These are phyloP conservation scores for Misopates orontium DNA, from an alignment of 257 asterid species.

Conservation along the genomic window DNA sequence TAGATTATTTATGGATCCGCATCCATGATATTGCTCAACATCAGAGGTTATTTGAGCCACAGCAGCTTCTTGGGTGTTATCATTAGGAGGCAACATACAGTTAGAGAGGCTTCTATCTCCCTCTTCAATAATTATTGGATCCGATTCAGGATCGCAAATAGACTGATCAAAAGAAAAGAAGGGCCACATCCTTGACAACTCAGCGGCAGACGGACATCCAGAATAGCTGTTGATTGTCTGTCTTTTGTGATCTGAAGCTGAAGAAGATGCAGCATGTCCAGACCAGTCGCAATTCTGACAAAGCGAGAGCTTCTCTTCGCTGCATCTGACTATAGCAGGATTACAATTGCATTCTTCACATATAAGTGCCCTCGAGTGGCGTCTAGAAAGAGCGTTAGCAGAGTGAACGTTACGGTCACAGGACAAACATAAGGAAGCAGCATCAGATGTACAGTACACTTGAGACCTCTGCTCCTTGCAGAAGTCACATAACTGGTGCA, in stretches of 20 bases:
- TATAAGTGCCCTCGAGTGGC: slow-evolving; percentile 60
- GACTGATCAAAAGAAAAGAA: slow-evolving; percentile 42
- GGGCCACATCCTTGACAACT: slow-evolving; percentile 66
- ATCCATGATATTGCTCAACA: slow-evolving; percentile 28
- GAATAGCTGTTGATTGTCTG: slow-evolving; percentile 52
- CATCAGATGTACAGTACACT: slow-evolving; percentile 60
- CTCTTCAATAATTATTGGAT: slow-evolving; percentile 27
- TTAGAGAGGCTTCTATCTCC: slow-evolving; percentile 23
- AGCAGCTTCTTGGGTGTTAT: slow-evolving; percentile 33
- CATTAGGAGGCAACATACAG: slow-evolving; percentile 19
- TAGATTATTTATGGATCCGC: slow-evolving; percentile 24
- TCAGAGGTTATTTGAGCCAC: slow-evolving; percentile 37
- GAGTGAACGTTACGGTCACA: slow-evolving; percentile 75
- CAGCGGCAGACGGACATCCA: slow-evolving; percentile 70
- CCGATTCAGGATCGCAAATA: slow-evolving; percentile 25
- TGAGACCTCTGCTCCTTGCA: slow-evolving; percentile 60
- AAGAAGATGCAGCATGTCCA: slow-evolving; percentile 35
- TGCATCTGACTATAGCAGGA: slow-evolving; percentile 52
- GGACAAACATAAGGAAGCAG: slow-evolving; percentile 60
- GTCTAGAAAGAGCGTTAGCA: slow-evolving; percentile 63
- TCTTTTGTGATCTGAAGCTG: slow-evolving; percentile 33
- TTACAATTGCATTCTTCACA: slow-evolving; percentile 57
- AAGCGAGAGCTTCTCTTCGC: slow-evolving; percentile 54
- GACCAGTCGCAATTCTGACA: slow-evolving; percentile 64
- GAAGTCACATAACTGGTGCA: slow-evolving; percentile 62